Evolutionary conservation across 257 asterid genomes (phyloP), one percentile per base, ranked within the genome.

Genomic region (Oldenlandia corymbosa): DNA sequence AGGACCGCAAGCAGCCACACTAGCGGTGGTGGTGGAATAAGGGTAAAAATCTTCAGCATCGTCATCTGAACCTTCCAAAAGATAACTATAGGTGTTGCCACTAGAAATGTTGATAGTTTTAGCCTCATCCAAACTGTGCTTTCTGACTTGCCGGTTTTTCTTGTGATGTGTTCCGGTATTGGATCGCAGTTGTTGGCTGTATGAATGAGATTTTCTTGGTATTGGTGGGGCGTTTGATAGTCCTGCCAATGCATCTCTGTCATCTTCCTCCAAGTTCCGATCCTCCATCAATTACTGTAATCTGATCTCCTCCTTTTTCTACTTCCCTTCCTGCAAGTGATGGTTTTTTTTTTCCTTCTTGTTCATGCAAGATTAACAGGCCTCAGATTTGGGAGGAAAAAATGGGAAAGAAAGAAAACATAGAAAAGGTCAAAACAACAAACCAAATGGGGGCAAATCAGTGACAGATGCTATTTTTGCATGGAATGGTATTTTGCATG

Each of bases 41-140:
- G 95, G 90, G 64, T 75, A 69, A n/a, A 81, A 80, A 9, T 75
- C 86, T 3, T 79, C 90, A 1, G 81, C 94, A 49, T 77, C 85
- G n/a, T 60, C 69, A 1, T 66, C 31, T n/a, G 51, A 56, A 11
- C 16, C 57, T 0, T 62, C 78, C 2, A 60, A 27, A 41, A 66
- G 54, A 49, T 55, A 39, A 5, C 54, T 52, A 34, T 73, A 65
- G 3, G 45, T 24, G 16, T 65, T 56, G 23, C 58, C 36, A 30
- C 70, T 49, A n/a, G 41, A 2, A 21, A 66, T 51, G 46, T 39
- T 63, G 30, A 49, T 49, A 31, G 71, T 65, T 10, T 67, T 64
- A 21, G 62, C 69, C 26, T 72, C 81, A 50, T 76, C 85, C 10
- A 80, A 75, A 60, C 85, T 80, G 66, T 76, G 82, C 41, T 76